phyloP scores from a whole-genome alignment of 1,284 basidiomycete genomes.

The Cutaneotrichosporon mucoides region DNA sequence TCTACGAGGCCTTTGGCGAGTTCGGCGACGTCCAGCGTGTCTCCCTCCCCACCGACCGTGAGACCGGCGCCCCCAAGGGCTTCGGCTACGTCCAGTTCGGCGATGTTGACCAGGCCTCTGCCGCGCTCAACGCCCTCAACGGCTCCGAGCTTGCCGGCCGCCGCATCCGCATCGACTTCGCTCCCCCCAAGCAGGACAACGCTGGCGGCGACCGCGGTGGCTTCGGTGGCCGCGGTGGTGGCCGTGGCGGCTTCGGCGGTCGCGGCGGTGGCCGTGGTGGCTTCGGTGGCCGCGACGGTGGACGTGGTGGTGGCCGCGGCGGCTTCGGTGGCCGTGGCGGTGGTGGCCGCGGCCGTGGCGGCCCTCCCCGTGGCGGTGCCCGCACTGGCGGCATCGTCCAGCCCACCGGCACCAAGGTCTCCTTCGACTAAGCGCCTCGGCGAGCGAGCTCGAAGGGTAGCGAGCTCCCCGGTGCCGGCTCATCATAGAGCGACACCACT shows the following conservation, averaged over 20 bases:
- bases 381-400: constrained; percentile 69
- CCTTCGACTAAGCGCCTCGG: constrained; percentile 57
- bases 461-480: too few relatives aligned
- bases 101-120: constrained; percentile 72
- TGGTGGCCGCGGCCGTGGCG: constrained; percentile 50
- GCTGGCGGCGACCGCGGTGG: constrained; percentile 30
- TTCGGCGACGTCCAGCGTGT: constrained; percentile 85
- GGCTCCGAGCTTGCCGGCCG: constrained; percentile 82
- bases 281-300: constrained; percentile 42
- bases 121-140: constrained; percentile 65
- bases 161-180: constrained; percentile 78
- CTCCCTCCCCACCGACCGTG: constrained; percentile 87
- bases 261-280: constrained; percentile 45
- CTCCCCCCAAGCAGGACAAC: constrained; percentile 69
- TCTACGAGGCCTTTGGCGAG: constrained; percentile 91
- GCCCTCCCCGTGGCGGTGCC: constrained; percentile 50
- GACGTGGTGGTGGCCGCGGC: constrained; percentile 43
- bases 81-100: constrained; percentile 96
- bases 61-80: constrained; percentile 86
- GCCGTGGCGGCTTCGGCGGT: constrained; percentile 52
- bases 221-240: constrained; percentile 45
- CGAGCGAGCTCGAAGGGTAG: too few relatives aligned
- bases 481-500: not conserved
- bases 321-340: constrained; percentile 23
- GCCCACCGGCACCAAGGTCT: constrained; percentile 75